Percentiles rank a stretch among this genome's conserved stretches.
Evolutionary conservation across 805 yeast genomes (phyloP).

Genomic region (Ascoidea rubescens): DNA sequence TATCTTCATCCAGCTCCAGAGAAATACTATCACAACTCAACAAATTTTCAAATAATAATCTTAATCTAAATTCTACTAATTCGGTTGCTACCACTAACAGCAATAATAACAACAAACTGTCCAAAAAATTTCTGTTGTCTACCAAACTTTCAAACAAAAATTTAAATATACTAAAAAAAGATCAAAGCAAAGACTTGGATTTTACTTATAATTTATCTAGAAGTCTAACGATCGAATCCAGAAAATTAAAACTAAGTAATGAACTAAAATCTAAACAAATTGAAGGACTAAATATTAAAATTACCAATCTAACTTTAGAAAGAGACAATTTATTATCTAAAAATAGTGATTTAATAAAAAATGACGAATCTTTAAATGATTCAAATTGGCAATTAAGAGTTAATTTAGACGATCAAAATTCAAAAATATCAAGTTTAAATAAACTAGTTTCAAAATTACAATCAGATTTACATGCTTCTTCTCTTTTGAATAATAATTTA

Average conservation of each 20-base stretch:
- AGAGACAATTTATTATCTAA: conserved; percentile 7
- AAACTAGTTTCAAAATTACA: conserved; percentile 28
- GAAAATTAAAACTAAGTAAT: conserved; percentile 55
- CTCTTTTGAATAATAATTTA: conserved; percentile 21
- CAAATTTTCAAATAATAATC: too few relatives aligned
- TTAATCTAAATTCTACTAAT: too few relatives aligned
- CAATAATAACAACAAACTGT: conserved; percentile 5
- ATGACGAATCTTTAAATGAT: conserved; percentile 40
- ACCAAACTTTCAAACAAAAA: neutral
- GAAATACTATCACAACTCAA: neutral
- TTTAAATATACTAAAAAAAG: conserved; percentile 8
- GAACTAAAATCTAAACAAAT: conserved; percentile 19
- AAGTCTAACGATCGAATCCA: conserved; percentile 53
- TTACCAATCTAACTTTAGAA: conserved; percentile 4
- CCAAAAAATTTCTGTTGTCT: neutral
- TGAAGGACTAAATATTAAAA: conserved; percentile 4
- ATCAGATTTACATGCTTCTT: conserved; percentile 25
- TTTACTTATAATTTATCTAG: conserved; percentile 67
- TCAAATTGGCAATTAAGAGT: conserved; percentile 54
- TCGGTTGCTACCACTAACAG: conserved; percentile 6
- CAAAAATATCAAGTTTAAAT: conserved; percentile 21
- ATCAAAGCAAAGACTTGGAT: conserved; percentile 45
- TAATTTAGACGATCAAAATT: conserved; percentile 24
- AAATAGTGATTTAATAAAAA: conserved; percentile 14
- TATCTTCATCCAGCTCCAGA: neutral